Percentiles rank a stretch among this genome's conserved stretches.
These are phyloP conservation scores for Phaeotremella fagi DNA, from an alignment of 768 basidiomycete species.

Conservation along the genomic window DNA sequence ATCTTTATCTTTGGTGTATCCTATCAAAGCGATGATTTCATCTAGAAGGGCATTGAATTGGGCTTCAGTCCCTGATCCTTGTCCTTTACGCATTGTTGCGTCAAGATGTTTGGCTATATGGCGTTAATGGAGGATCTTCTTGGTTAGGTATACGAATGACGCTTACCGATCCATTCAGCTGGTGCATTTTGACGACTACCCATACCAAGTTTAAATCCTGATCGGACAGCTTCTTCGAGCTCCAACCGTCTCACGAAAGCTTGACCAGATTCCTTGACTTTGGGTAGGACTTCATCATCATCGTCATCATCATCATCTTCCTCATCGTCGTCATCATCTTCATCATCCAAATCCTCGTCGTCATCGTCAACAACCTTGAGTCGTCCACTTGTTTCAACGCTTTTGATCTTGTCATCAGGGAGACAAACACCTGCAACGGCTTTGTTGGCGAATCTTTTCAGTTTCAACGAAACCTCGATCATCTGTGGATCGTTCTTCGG, in stretches of 20 bases:
- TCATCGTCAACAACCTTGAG: too few relatives aligned
- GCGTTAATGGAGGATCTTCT: not conserved
- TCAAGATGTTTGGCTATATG: slow-evolving; percentile 77
- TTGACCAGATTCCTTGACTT: not conserved
- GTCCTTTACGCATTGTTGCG: slow-evolving; percentile 77
- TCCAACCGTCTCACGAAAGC: slow-evolving; percentile 20
- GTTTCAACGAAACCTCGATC: slow-evolving; percentile 37
- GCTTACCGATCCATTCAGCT: slow-evolving; percentile 47
- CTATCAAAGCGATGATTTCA: slow-evolving; percentile 92
- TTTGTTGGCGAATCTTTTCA: slow-evolving; percentile 40
- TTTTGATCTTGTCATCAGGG: not conserved
- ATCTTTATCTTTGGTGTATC: slow-evolving; percentile 91
- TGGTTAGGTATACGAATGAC: not conserved
- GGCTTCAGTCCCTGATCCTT: slow-evolving; percentile 68
- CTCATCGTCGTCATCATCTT: not conserved
- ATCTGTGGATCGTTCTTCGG: slow-evolving; percentile 44
- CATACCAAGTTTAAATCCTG: slow-evolving; percentile 42
- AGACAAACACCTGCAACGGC: slow-evolving; percentile 21
- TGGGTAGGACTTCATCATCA: not conserved
- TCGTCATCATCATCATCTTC: not conserved
- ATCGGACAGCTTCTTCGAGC: slow-evolving; percentile 37
- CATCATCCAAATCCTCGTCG: not conserved
- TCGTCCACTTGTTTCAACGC: too few relatives aligned
- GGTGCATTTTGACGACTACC: slow-evolving; percentile 46
- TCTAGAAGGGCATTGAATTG: slow-evolving; percentile 85